phyloP scores from a whole-genome alignment of 2,329 filamentous ascomycete species.

The Paracorniculantispora psalliotae region DNA sequence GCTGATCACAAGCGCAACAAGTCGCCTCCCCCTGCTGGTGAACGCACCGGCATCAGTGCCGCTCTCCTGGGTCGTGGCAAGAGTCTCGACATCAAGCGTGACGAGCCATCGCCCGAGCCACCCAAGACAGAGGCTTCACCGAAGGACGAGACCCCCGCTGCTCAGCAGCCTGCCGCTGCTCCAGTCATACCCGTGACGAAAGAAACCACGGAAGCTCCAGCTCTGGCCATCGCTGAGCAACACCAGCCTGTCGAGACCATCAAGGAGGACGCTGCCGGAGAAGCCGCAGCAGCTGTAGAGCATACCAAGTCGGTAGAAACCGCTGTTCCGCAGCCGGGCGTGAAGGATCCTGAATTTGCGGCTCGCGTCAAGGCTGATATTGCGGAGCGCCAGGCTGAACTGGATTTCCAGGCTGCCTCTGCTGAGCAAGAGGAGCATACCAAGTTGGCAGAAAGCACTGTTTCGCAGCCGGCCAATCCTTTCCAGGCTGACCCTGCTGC shows the following conservation, averaged over 20 bases:
- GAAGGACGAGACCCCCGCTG: conserved; percentile 15
- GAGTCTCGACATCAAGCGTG: conserved; percentile 44
- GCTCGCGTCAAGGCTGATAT: no score
- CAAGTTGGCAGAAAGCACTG: conserved; percentile 1
- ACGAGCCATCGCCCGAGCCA: conserved; percentile 21
- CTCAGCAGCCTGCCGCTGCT: background rate
- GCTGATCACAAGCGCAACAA: conserved; percentile 51
- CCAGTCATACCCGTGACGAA: background rate
- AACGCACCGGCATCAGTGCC: conserved; percentile 24
- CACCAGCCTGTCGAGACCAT: conserved; percentile 1
- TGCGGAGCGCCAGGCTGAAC: no score
- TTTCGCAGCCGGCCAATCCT: background rate
- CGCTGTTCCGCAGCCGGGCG: background rate
- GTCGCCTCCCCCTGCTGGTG: conserved; percentile 42
- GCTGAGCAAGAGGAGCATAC: no score
- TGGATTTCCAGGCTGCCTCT: no score
- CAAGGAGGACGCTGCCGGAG: conserved; percentile 10
- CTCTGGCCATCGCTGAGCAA: background rate
- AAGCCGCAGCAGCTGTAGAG: background rate
- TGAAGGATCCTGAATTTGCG: no score
- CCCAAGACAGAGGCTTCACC: background rate
- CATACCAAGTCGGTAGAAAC: background rate
- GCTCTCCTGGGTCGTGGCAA: conserved; percentile 37
- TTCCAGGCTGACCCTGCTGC: no score
- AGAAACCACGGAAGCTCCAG: background rate